These are phyloP conservation scores for Macrolepiota albuminosa DNA, from an alignment of 768 basidiomycete genomes.

Conservation along the genomic window DNA sequence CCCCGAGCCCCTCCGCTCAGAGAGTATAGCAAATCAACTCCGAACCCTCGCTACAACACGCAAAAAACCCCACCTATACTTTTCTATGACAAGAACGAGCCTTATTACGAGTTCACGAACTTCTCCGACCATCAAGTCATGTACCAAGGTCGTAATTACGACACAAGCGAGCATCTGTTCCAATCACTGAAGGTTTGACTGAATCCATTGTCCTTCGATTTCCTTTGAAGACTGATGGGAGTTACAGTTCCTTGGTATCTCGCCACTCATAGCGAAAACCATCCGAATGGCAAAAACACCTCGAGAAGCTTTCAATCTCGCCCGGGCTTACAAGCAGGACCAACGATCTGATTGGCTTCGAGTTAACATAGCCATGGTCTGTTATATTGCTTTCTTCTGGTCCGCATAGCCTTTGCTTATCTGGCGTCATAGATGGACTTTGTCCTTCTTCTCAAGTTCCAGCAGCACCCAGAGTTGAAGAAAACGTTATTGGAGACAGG, in stretches of 20 bases:
- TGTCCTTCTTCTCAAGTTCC: slow-evolving; percentile 62
- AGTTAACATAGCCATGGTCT: slow-evolving; percentile 61
- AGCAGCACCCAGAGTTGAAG: slow-evolving; percentile 57
- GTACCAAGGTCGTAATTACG: slow-evolving; percentile 58
- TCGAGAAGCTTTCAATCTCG: slow-evolving; percentile 61
- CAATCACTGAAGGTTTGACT: slow-evolving; percentile 60
- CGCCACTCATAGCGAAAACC: slow-evolving; percentile 64
- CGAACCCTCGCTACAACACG: neutral
- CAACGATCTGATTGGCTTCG: slow-evolving; percentile 62
- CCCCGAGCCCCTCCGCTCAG: neutral
- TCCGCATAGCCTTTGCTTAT: neutral
- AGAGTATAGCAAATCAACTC: slow-evolving; percentile 6
- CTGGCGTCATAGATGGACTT: slow-evolving; percentile 58
- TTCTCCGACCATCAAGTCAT: slow-evolving; percentile 62
- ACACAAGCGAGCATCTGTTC: slow-evolving; percentile 74
- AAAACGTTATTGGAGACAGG: slow-evolving; percentile 58
- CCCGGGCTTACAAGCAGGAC: slow-evolving; percentile 52
- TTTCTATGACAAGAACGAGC: slow-evolving; percentile 60
- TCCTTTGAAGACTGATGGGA: neutral
- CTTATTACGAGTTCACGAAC: slow-evolving; percentile 70
- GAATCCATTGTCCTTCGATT: neutral
- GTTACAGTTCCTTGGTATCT: slow-evolving; percentile 49
- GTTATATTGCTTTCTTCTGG: neutral
- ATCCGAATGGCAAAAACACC: slow-evolving; percentile 58
- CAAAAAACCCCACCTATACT: slow-evolving; percentile 28